A percentile compares a stretch with the other conserved stretches of the same genome.
Evolutionary conservation across 257 asterid species (phyloP).

Genomic region (Coffea canephora): DNA sequence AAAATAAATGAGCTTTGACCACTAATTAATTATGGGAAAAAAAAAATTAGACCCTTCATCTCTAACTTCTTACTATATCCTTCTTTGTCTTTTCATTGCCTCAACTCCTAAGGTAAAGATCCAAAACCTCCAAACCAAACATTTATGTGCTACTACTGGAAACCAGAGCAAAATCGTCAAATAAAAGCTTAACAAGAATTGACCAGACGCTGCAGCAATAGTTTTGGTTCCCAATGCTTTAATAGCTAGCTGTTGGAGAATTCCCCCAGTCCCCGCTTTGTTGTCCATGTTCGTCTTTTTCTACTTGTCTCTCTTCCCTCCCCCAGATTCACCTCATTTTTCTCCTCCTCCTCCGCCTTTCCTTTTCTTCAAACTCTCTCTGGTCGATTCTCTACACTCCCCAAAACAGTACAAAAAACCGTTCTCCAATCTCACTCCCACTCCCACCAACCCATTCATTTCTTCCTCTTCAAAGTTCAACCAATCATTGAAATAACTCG

Average conservation of each 20-base stretch:
- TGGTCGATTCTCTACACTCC: not conserved
- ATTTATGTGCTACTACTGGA: not conserved
- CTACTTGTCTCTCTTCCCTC: not conserved
- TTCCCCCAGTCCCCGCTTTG: constrained; percentile 5
- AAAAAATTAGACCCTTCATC: no score
- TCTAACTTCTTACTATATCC: no score
- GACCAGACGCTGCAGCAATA: constrained; percentile 5
- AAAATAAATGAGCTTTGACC: not conserved
- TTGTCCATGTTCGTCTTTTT: constrained; percentile 23
- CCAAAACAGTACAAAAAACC: not conserved
- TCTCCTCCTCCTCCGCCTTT: not conserved
- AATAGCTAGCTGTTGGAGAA: not conserved
- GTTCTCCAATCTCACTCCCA: not conserved
- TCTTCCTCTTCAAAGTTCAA: not conserved
- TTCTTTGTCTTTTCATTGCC: no score
- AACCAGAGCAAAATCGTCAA: constrained; percentile 14
- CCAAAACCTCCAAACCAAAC: not conserved
- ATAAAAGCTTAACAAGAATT: not conserved
- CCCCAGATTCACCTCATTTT: not conserved
- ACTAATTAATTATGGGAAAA: no score
- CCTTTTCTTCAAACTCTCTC: not conserved
- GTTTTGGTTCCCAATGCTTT: constrained; percentile 27
- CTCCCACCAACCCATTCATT: not conserved
- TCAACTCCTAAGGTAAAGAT: no score
- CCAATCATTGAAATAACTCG: not conserved